Conservation (phyloP, 2,329 filamentous ascomycete species). For the Phaeosphaeria sp. region DNA sequence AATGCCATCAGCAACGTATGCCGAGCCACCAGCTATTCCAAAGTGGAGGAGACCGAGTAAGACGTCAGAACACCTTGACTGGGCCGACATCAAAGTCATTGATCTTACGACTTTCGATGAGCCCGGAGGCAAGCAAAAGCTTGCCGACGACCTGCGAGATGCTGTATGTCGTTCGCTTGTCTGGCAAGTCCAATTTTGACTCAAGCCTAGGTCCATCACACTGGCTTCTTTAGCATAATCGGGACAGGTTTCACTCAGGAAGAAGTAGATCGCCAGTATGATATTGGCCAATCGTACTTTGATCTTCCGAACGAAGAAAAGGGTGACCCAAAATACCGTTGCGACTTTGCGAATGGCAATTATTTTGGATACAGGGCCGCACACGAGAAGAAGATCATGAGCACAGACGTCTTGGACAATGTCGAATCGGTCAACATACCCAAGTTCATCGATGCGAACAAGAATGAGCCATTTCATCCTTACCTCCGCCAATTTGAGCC, state of each 20-base stretch:
- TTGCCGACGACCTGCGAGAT: slow-evolving; percentile 62
- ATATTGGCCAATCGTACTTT: slow-evolving; percentile 41
- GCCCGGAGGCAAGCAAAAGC: slow-evolving; percentile 60
- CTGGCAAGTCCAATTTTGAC: background rate
- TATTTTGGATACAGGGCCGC: slow-evolving; percentile 42
- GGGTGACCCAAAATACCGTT: slow-evolving; percentile 34
- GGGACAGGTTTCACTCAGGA: slow-evolving; percentile 39
- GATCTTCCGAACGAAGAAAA: slow-evolving; percentile 39
- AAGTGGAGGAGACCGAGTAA: slow-evolving; percentile 35
- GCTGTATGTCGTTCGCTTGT: slow-evolving; percentile 47
- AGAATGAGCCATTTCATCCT: slow-evolving; percentile 33
- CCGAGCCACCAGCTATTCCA: slow-evolving; percentile 23
- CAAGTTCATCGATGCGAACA: slow-evolving; percentile 36
- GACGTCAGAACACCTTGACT: slow-evolving; percentile 31
- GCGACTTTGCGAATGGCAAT: slow-evolving; percentile 38
- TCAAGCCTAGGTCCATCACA: slow-evolving; percentile 27
- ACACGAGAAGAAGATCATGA: slow-evolving; percentile 40
- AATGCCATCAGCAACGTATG: slow-evolving; percentile 30
- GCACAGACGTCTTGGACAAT: slow-evolving; percentile 41
- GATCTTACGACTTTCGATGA: slow-evolving; percentile 59
- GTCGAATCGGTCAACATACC: slow-evolving; percentile 42
- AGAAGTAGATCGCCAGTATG: slow-evolving; percentile 40
- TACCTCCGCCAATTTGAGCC: slow-evolving; percentile 31
- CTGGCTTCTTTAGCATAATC: slow-evolving; percentile 41
- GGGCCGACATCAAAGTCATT: slow-evolving; percentile 40